These are phyloP conservation scores for Taphrina pruni DNA, from an alignment of 1,139 yeast genomes.

Conservation along the genomic window DNA sequence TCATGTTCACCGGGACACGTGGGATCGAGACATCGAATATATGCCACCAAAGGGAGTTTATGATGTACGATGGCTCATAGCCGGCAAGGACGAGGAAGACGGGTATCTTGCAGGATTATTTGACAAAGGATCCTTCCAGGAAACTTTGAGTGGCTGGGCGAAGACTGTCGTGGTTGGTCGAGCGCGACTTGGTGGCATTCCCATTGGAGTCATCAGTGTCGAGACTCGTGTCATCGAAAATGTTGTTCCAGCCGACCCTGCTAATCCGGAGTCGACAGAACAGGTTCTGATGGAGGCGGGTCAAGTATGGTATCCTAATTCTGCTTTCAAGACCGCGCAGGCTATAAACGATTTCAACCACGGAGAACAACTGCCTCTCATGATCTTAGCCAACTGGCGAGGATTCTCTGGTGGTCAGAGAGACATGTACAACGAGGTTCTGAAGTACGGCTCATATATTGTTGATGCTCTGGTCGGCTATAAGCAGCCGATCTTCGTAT, in stretches of 20 bases:
- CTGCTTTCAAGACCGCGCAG: slow-evolving; percentile 98
- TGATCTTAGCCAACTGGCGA: slow-evolving; percentile 99
- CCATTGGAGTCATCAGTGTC: slow-evolving; percentile 96
- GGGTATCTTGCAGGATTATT: slow-evolving; percentile 83
- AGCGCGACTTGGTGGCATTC: slow-evolving; percentile 98
- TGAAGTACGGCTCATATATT: slow-evolving; percentile 93
- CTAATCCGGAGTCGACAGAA: slow-evolving; percentile 93
- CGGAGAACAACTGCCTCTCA: slow-evolving; percentile 96
- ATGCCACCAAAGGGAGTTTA: slow-evolving; percentile 77
- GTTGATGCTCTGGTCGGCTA: slow-evolving; percentile 95
- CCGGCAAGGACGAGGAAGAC: slow-evolving; percentile 71
- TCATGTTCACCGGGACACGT: slow-evolving; percentile 67
- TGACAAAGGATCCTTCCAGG: slow-evolving; percentile 91
- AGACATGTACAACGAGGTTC: slow-evolving; percentile 97
- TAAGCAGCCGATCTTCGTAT: slow-evolving; percentile 94
- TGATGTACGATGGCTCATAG: slow-evolving; percentile 95
- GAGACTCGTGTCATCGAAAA: slow-evolving; percentile 90
- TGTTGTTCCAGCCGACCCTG: slow-evolving; percentile 95
- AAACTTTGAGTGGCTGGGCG: slow-evolving; percentile 98
- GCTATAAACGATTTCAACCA: slow-evolving; percentile 96
- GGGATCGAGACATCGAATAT: slow-evolving; percentile 93
- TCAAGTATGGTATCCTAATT: slow-evolving; percentile 99
- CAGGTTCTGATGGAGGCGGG: slow-evolving; percentile 91
- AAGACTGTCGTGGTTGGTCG: slow-evolving; percentile 98
- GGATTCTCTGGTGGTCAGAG: slow-evolving; percentile 99